Percentiles rank a stretch among this genome's conserved stretches.
Conservation (phyloP, 768 basidiomycete genomes). For the Grammothele lineata region DNA sequence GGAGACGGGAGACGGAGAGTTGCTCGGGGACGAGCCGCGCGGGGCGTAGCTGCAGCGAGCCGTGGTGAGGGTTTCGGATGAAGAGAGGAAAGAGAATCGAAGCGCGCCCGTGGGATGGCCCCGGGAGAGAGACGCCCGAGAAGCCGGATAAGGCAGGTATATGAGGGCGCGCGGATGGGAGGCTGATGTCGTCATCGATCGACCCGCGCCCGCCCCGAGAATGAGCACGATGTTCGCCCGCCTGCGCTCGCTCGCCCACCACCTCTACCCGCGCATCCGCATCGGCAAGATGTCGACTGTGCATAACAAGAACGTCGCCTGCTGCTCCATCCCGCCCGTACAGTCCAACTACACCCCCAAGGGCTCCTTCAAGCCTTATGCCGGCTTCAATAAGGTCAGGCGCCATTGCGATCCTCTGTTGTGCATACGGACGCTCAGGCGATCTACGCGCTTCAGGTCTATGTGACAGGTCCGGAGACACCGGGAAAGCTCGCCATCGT, state of each 20-base stretch:
- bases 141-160: slow-evolving; percentile 4
- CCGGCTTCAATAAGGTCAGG: slow-evolving; percentile 39
- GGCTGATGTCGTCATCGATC: slow-evolving; percentile 6
- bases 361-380: slow-evolving; percentile 44
- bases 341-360: slow-evolving; percentile 48
- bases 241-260: slow-evolving; percentile 37
- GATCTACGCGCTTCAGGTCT: slow-evolving; percentile 32
- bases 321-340: slow-evolving; percentile 55
- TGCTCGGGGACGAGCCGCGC: slow-evolving; percentile 44
- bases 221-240: slow-evolving; percentile 26
- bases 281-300: slow-evolving; percentile 34
- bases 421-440: not conserved
- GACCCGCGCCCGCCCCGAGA: no score
- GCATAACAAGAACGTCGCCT: slow-evolving; percentile 35
- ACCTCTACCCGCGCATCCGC: slow-evolving; percentile 32
- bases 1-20: slow-evolving; percentile 44
- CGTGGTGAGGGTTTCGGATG: slow-evolving; percentile 33
- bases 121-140: no score
- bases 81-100: slow-evolving; percentile 16
- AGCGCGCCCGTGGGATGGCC: not conserved
- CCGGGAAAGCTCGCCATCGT: slow-evolving; percentile 47
- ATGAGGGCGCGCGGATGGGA: not conserved
- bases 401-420: not conserved
- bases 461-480: slow-evolving; percentile 44
- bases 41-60: no score